These are phyloP conservation scores for Casuarina cunninghamiana DNA, from an alignment of 306 rosid species.

Conservation along the genomic window DNA sequence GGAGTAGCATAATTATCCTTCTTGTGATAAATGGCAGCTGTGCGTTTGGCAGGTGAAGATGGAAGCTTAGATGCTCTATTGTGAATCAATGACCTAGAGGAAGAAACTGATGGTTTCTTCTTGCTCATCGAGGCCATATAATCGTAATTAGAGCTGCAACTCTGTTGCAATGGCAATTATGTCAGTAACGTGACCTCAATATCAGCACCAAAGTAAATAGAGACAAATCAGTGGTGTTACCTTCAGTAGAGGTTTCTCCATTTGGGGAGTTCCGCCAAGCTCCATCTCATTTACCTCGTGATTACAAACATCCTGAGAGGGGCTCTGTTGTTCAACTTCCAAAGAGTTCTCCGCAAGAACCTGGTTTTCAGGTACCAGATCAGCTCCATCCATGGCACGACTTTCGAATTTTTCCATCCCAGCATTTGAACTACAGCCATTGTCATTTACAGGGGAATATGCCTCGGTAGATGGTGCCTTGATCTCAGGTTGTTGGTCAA, in stretches of 20 bases:
- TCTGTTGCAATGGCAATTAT: slow-evolving; percentile 35
- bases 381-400: slow-evolving; percentile 36
- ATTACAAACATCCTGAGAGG: slow-evolving; percentile 31
- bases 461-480: slow-evolving; percentile 14
- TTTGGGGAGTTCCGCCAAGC: slow-evolving; percentile 38
- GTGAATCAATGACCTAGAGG: slow-evolving; percentile 36
- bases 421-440: slow-evolving; percentile 22
- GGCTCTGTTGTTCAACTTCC: slow-evolving; percentile 43
- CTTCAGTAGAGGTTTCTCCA: slow-evolving; percentile 48
- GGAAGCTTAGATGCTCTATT: slow-evolving; percentile 46
- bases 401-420: slow-evolving; percentile 32
- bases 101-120: slow-evolving; percentile 55
- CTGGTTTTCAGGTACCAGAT: slow-evolving; percentile 23
- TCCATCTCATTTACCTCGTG: slow-evolving; percentile 35
- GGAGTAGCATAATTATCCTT: slow-evolving; percentile 56
- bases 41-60: slow-evolving; percentile 53
- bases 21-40: slow-evolving; percentile 33
- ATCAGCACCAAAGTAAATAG: slow-evolving; percentile 6
- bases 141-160: slow-evolving; percentile 36
- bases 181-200: slow-evolving; percentile 16
- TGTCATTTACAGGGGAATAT: slow-evolving; percentile 1
- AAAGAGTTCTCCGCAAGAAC: slow-evolving; percentile 32
- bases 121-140: slow-evolving; percentile 34
- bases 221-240: slow-evolving; percentile 25
- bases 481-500: slow-evolving; percentile 36